phyloP scores from a whole-genome alignment of 1,284 basidiomycete genomes.

The Apiotrichum siamense region DNA sequence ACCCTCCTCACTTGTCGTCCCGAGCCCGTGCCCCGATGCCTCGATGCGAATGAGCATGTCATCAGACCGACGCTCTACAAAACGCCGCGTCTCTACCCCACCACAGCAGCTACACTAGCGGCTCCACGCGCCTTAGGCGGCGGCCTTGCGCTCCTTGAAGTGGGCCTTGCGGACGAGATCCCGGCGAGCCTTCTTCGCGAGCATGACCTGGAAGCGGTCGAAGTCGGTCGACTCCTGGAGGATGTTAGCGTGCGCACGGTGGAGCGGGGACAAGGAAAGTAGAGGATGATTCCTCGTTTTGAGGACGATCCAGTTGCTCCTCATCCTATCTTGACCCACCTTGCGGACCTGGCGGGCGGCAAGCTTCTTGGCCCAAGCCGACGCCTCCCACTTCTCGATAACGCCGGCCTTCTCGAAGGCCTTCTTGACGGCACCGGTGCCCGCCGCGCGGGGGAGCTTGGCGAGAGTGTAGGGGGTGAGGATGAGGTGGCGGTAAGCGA shows the following conservation, averaged over 20 bases:
- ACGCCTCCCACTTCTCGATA: slow-evolving; percentile 61
- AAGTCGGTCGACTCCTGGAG: slow-evolving; percentile 69
- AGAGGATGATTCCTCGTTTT: background rate
- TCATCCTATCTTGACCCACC: slow-evolving; percentile 30
- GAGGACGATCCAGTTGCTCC: too few species aligned
- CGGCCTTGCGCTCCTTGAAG: slow-evolving; percentile 50
- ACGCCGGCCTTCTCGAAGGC: slow-evolving; percentile 63
- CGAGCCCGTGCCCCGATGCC: background rate
- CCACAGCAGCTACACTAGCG: slow-evolving; percentile 2
- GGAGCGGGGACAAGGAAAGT: background rate
- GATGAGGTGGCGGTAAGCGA: slow-evolving; percentile 85
- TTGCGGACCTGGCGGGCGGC: slow-evolving; percentile 70
- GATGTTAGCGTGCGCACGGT: background rate
- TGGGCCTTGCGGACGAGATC: slow-evolving; percentile 48
- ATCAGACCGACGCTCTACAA: slow-evolving; percentile 18
- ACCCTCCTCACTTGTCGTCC: background rate
- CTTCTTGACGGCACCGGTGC: slow-evolving; percentile 77
- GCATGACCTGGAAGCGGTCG: slow-evolving; percentile 63
- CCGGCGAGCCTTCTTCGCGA: slow-evolving; percentile 54
- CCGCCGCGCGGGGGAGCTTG: slow-evolving; percentile 80
- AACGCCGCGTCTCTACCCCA: slow-evolving; percentile 9
- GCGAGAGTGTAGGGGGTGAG: slow-evolving; percentile 82
- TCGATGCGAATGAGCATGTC: slow-evolving; percentile 20
- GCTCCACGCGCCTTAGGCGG: slow-evolving; percentile 31
- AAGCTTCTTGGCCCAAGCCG: slow-evolving; percentile 87